A percentile compares a stretch with the other conserved stretches of the same genome.
phyloP scores from a whole-genome alignment of 2,329 filamentous ascomycete species.

The Alternaria infectoria region DNA sequence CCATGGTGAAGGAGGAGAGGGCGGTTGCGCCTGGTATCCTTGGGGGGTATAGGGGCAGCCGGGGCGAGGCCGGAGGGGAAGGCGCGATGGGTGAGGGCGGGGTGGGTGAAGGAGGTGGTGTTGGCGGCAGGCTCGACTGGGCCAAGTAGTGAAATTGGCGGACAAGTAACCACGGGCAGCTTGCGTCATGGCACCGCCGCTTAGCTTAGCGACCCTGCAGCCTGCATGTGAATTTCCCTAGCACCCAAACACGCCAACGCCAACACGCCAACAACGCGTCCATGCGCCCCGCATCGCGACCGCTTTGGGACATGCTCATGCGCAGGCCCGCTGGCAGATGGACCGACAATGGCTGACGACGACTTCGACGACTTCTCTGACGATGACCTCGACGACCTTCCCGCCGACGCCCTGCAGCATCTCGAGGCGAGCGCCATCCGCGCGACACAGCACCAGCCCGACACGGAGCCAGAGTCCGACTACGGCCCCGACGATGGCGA shows the following conservation, averaged over 20 bases:
- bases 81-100: background rate
- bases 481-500: slow-evolving; percentile 55
- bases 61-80: background rate
- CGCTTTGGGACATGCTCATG: slow-evolving; percentile 13
- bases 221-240: slow-evolving; percentile 17
- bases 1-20: slow-evolving; percentile 28
- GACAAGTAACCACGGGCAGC: slow-evolving; percentile 13
- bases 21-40: slow-evolving; percentile 4
- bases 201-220: slow-evolving; percentile 2
- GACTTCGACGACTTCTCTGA: slow-evolving; percentile 55
- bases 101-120: slow-evolving; percentile 4
- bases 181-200: slow-evolving; percentile 16
- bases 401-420: slow-evolving; percentile 52
- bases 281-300: slow-evolving; percentile 11
- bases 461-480: slow-evolving; percentile 34
- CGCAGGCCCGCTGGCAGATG: slow-evolving; percentile 1
- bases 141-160: slow-evolving; percentile 14
- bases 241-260: background rate
- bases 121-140: slow-evolving; percentile 2
- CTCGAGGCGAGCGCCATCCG: slow-evolving; percentile 54
- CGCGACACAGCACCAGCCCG: slow-evolving; percentile 42
- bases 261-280: slow-evolving; percentile 13
- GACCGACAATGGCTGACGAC: slow-evolving; percentile 48
- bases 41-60: background rate
- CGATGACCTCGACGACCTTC: slow-evolving; percentile 54